Percentiles rank a stretch among this genome's conserved stretches.
These are phyloP conservation scores for Centrapalus pauciflorus DNA, from an alignment of 129 eudicot species.

Conservation along the genomic window DNA sequence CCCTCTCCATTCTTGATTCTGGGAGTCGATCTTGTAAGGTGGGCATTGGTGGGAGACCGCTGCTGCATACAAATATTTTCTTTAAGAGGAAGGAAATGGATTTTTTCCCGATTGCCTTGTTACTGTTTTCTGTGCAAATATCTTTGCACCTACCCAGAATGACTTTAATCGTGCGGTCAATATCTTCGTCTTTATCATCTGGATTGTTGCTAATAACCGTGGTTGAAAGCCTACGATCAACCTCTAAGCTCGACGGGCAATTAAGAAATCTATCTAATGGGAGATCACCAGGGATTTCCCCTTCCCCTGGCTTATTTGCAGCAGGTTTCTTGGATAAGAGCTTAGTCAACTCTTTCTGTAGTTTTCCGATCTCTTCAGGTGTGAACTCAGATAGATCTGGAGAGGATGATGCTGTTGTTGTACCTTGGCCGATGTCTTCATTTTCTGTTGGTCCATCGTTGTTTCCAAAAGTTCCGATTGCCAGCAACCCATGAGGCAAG, in stretches of 20 bases:
- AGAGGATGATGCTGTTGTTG: conserved; percentile 41
- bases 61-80: conserved; percentile 81
- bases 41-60: conserved; percentile 77
- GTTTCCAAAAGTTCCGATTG: conserved; percentile 92
- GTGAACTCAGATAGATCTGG: conserved; percentile 90
- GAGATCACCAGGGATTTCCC: conserved; percentile 42
- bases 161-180: conserved; percentile 75
- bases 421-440: conserved; percentile 32
- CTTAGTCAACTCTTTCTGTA: conserved; percentile 66
- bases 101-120: conserved; percentile 62
- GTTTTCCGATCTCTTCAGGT: conserved; percentile 82
- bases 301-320: conserved; percentile 38
- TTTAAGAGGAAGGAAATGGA: conserved; percentile 75
- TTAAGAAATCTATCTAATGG: conserved; percentile 95
- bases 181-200: conserved; percentile 64
- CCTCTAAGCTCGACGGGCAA: conserved; percentile 98
- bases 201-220: conserved; percentile 49
- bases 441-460: conserved; percentile 27
- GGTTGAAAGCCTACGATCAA: conserved; percentile 65
- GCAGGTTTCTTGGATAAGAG: conserved; percentile 66
- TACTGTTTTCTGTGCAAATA: conserved; percentile 64
- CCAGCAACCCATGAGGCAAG: conserved; percentile 68
- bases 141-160: conserved; percentile 94
- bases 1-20: conserved; percentile 98
- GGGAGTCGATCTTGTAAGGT: conserved; percentile 70